Conservation (phyloP, 1,284 basidiomycete species). For the Boletus mariae region DNA sequence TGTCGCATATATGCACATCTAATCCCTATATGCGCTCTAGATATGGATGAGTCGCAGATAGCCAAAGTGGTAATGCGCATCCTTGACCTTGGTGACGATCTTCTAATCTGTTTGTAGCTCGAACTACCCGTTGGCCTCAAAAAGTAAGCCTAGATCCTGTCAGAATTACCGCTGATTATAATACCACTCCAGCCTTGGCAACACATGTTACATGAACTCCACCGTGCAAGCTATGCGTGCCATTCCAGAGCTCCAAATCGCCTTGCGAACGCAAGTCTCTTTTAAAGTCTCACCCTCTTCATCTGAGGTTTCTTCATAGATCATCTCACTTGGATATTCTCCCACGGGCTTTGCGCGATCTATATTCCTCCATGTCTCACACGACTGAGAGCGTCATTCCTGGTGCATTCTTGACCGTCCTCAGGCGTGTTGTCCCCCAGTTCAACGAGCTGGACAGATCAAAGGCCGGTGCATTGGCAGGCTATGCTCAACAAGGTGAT, state of each 20-base stretch:
- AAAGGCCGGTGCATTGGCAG: slow-evolving; percentile 39
- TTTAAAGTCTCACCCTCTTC: not conserved
- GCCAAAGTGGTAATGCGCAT: slow-evolving; percentile 65
- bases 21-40: slow-evolving; percentile 38
- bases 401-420: slow-evolving; percentile 61
- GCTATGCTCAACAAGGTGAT: slow-evolving; percentile 86
- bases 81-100: slow-evolving; percentile 4
- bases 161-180: not conserved
- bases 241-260: slow-evolving; percentile 82
- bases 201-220: slow-evolving; percentile 96
- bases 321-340: slow-evolving; percentile 35
- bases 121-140: slow-evolving; percentile 67
- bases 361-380: slow-evolving; percentile 71
- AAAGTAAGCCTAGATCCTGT: slow-evolving; percentile 42
- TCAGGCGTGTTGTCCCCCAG: slow-evolving; percentile 85
- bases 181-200: slow-evolving; percentile 57
- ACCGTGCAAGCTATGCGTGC: slow-evolving; percentile 89
- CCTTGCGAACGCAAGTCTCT: slow-evolving; percentile 53
- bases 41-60: slow-evolving; percentile 82
- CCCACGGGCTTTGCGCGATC: slow-evolving; percentile 62
- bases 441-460: slow-evolving; percentile 76
- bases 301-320: slow-evolving; percentile 10
- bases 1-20: slow-evolving; percentile 2
- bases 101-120: slow-evolving; percentile 36
- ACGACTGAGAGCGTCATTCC: slow-evolving; percentile 83